Base-by-base conservation (phyloP, 257 asterid species). In the Haberlea rhodopensis region DNA sequence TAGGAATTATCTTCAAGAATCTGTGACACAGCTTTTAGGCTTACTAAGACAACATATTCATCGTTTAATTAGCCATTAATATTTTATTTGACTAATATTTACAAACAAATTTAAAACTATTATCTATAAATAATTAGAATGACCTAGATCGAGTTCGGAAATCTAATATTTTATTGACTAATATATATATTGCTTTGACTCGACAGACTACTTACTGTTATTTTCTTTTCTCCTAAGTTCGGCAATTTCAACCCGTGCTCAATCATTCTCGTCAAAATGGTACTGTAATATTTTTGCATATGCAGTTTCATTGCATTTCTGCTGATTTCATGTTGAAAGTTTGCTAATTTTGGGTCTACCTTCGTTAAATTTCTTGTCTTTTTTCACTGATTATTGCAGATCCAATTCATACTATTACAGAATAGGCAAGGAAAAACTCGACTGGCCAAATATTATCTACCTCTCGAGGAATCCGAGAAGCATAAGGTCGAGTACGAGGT, bases 401-500 rank as follows among this genome's bases (percentile, higher is more conserved):
- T 92, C 90, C 95, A 97, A 18, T 92, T 87, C 87, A 87, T 89
- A 71, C 64, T 89, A 70, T 83, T 92, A 40, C 98, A 92, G 84
- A 92, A 92, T 80, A 79, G 98, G 81, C 97, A 92, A 69, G 99
- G 97, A 0, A 90, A 90, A 73, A 92, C 99, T 64, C 95, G 99
- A 63, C 72, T 92, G 62, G 99, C 97, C 28, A 92, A 92, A 58
- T 92, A 89, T 69, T 92, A 92, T 81, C 81, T 92, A 69, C 97
- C 99, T 60, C 95, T 92, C 31, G 97, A 92, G 83, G 97, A 92
- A 82, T 92, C 99, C 52, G 97, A 92, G 94, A 92, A 92, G 76
- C 99, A 92, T 67, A 92, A 87, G 77, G 97, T 92, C 24, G 97
- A 92, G 56, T 87, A 87, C 79, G 97, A 92, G 99, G 97, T 92